Evolutionary conservation across 2,329 filamentous ascomycete species (phyloP), one percentile per base, ranked within the genome.

Genomic region (Sphaceloma murrayae): DNA sequence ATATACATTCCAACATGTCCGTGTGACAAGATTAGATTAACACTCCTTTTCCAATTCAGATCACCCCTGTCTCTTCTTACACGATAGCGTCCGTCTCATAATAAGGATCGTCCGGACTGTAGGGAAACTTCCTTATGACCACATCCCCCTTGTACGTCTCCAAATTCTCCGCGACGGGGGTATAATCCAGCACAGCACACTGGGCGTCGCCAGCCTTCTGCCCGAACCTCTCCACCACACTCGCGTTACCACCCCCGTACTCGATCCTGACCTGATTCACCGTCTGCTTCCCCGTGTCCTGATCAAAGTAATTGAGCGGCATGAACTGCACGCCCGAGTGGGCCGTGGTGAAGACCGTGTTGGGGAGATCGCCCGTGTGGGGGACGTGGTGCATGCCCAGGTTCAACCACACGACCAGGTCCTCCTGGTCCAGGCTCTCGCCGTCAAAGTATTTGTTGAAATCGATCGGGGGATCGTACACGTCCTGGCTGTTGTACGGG

Each of bases 321-420:
- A 62, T 64, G 49, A 70, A 60, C 26, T 63, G 56, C 32, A 72
- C 54, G 16, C 64, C 63, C 1, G 60, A 61, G 47, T 70, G 67
- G 2, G 68, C 67, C 7, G 65, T 65, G 11, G 66, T 69, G 55
- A 68, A 65, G 42, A 74, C 64, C 0, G 73, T 75, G 52, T 73
- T 74, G 13, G 72, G 73, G 9, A 75, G 54, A 51, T 74, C 71
- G 14, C 65, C 66, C 1, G 71, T 69, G 51, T 73, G 67, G 7
- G 73, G 69, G n/a, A 75, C 57, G 53, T 77, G 74, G 52, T 77
- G 72, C 68, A 73, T 76, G 11, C 74, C 74, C 5, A 73, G 52
- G 46, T 72, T 76, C 47, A 76, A 63, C 65, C 68, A 76, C 9
- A 75, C 43, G 2, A 75, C 71, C 9, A 72, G 47, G 45, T 70